Base-by-base conservation (phyloP, 495 filamentous ascomycete species). In the Barbatosphaeria neglecta region DNA sequence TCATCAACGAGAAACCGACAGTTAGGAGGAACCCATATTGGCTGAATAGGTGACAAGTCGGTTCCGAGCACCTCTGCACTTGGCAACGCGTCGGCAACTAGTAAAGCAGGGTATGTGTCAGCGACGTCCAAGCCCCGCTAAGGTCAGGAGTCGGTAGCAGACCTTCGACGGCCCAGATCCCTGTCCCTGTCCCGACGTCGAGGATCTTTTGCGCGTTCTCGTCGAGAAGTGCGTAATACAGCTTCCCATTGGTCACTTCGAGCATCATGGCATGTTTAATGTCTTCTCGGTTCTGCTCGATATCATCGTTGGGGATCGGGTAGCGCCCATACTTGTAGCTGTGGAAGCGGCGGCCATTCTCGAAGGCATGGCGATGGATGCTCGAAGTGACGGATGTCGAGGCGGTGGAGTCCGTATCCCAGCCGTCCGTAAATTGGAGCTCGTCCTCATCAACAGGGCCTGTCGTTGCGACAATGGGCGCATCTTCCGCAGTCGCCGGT, bases 291-390 rank as follows among this genome's bases (percentile, higher is more conserved):
- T 65, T 53, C 46, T 69, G 68, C 55, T 70, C 64, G 18, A 57
- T 54, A 42, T 75, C 70, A 46, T 77, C 74, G 48, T 76, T 75
- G 2, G 76, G 75, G 38, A 78, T 51, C 0, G 63, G 48, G 49
- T 79, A 77, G 44, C 58, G 59, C 15, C 76, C 76, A 46, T 73
- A 63, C 61, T 25, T 65, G 49, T 70, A 76, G 33, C 63, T 62
- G 45, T 77, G 73, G 51, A 79, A 80, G 28, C 75, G 64, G 22
- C 76, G 66, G 10, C 76, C 76, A 51, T 80, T 75, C 54, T 76
- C 72, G 38, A 58, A 67, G 9, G 54, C 48, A 47, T 65, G 63
- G 40, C 66, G 51, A 24, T 48, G 55, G 27, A 70, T 55, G 23
- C 56, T 64, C 6, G 65, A 64, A 4, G 63, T 54, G 20, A 73